Evolutionary conservation across 495 filamentous ascomycete genomes (phyloP).

Genomic region (Talaromyces stipitatus): DNA sequence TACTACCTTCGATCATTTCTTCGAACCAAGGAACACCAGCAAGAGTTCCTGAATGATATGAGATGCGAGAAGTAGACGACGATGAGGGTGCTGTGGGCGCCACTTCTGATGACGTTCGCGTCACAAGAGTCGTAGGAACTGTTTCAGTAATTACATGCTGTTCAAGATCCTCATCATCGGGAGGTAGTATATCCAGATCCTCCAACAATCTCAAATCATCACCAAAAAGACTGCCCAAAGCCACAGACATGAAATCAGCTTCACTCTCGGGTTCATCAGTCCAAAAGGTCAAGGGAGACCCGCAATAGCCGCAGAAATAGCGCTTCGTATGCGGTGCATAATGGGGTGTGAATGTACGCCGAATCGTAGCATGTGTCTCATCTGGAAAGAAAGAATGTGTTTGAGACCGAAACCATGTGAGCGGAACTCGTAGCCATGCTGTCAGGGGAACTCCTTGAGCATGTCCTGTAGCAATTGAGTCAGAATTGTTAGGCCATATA

Average conservation of each 20-base stretch:
- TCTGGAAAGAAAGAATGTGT: conserved; percentile 69
- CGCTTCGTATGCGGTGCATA: conserved; percentile 53
- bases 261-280: conserved; percentile 60
- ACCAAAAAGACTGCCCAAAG: conserved; percentile 60
- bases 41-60: conserved; percentile 26
- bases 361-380: conserved; percentile 66
- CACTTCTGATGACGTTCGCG: neutral
- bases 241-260: conserved; percentile 65
- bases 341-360: conserved; percentile 57
- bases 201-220: conserved; percentile 62
- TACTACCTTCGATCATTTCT: conserved; percentile 65
- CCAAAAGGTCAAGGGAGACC: conserved; percentile 75
- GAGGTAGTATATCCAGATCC: conserved; percentile 56
- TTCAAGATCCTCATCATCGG: conserved; percentile 28
- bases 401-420: conserved; percentile 63
- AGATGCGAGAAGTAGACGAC: conserved; percentile 6
- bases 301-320: conserved; percentile 87
- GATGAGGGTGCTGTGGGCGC: conserved; percentile 8
- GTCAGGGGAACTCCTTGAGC: conserved; percentile 62
- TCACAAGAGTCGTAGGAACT: neutral
- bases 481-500: neutral
- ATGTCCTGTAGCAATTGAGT: conserved; percentile 38
- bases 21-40: conserved; percentile 77
- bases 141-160: conserved; percentile 1
- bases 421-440: conserved; percentile 72